These are phyloP conservation scores for Phytophthora brassicae DNA, from an alignment of 352 stramenopile species.

Conservation along the genomic window DNA sequence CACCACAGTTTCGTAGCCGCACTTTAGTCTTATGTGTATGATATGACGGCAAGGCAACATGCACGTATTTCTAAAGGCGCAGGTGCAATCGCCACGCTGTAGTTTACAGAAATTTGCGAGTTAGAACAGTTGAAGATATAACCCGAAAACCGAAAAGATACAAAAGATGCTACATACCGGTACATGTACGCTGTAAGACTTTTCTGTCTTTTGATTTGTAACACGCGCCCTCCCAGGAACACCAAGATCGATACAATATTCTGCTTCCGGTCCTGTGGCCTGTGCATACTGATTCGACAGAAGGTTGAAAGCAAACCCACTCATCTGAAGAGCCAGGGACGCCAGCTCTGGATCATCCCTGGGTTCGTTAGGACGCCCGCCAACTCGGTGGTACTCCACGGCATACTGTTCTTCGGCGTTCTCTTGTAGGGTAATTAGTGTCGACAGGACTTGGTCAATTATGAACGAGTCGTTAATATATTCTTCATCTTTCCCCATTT, in stretches of 20 bases:
- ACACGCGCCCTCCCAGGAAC: neutral
- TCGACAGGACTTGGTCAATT: slow-evolving; percentile 4
- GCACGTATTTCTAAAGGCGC: too few relatives aligned
- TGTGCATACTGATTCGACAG: neutral
- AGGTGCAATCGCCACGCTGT: too few relatives aligned
- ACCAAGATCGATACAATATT: neutral
- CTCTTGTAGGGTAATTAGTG: slow-evolving; percentile 5
- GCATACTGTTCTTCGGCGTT: slow-evolving; percentile 12
- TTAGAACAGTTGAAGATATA: too few relatives aligned
- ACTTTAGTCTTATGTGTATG: too few relatives aligned
- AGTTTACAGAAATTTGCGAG: too few relatives aligned
- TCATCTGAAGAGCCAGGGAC: neutral
- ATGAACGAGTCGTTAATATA: neutral
- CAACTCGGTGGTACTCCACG: neutral
- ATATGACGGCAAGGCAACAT: too few relatives aligned
- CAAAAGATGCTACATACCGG: too few relatives aligned
- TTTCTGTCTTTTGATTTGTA: neutral
- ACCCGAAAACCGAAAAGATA: too few relatives aligned
- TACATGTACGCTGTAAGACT: neutral
- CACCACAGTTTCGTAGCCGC: too few relatives aligned
- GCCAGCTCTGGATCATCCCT: neutral
- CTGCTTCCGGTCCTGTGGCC: neutral
- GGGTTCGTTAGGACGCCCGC: neutral
- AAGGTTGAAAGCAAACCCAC: neutral
- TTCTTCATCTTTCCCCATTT: neutral